These are phyloP conservation scores for Ilyonectria sp. DNA, from an alignment of 2,329 filamentous ascomycete species.

Conservation along the genomic window DNA sequence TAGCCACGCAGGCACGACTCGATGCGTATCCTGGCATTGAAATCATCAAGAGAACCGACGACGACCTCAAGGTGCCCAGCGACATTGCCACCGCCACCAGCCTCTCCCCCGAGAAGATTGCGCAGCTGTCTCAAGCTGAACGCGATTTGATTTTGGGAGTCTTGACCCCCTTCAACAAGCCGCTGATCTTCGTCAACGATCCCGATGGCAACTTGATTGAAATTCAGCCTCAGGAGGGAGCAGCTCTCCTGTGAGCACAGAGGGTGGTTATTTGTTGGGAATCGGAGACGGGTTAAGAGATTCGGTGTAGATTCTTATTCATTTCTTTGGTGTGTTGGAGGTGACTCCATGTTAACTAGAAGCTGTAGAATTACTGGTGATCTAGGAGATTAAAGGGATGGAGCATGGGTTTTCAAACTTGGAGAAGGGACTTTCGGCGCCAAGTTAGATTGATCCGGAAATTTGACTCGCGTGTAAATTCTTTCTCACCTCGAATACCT, in stretches of 20 bases:
- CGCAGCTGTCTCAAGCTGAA: conserved; percentile 26
- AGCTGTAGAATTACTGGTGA: not conserved
- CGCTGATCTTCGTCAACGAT: conserved; percentile 41
- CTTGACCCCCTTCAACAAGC: conserved; percentile 31
- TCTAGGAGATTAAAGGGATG: not conserved
- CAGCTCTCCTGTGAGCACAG: not conserved
- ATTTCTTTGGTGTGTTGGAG: conserved; percentile 11
- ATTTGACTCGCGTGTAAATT: not conserved
- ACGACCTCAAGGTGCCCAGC: conserved; percentile 24
- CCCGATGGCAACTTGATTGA: conserved; percentile 48
- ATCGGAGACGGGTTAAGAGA: not conserved
- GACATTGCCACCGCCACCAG: conserved; percentile 35
- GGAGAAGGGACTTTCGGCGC: not conserved
- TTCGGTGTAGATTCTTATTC: not conserved
- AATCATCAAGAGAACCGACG: conserved; percentile 49
- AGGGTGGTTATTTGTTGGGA: not conserved
- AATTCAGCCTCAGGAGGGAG: conserved; percentile 39
- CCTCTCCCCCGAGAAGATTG: conserved; percentile 24
- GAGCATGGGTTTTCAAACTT: not conserved
- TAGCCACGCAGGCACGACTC: conserved; percentile 47
- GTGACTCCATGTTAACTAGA: not conserved
- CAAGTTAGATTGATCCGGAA: not conserved
- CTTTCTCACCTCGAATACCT: not conserved
- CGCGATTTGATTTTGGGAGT: conserved; percentile 3
- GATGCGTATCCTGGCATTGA: conserved; percentile 35